Percentiles rank a stretch among this genome's conserved stretches.
phyloP scores from a whole-genome alignment of 2,329 filamentous ascomycete species.

The Sphaerulina musiva region DNA sequence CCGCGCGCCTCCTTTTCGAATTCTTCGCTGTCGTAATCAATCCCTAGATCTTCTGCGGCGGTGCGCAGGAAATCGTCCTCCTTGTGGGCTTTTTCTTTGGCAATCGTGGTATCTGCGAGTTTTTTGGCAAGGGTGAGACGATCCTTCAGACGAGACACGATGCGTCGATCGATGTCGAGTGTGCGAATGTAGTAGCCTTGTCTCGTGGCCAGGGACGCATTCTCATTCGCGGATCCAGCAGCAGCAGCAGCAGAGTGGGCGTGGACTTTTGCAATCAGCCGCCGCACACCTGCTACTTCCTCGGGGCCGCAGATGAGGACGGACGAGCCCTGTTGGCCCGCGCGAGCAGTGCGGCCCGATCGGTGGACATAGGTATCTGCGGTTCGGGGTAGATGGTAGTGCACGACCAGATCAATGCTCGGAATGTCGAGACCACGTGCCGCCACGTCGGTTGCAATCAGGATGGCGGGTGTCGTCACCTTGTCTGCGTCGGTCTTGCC shows the following conservation, averaged over 20 bases:
- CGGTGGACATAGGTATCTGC: conserved; percentile 94
- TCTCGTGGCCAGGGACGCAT: conserved; percentile 44
- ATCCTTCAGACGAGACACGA: conserved; percentile 68
- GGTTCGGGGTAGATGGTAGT: conserved; percentile 88
- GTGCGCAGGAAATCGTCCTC: conserved; percentile 78
- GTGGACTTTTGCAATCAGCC: conserved; percentile 84
- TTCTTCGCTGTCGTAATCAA: conserved; percentile 88
- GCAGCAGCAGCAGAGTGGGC: conserved; percentile 42
- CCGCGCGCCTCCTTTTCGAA: conserved; percentile 59
- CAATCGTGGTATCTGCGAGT: conserved; percentile 72
- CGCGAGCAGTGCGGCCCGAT: conserved; percentile 88
- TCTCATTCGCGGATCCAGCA: conserved; percentile 34
- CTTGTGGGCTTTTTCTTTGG: conserved; percentile 78
- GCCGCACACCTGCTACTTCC: conserved; percentile 75
- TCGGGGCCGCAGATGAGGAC: conserved; percentile 87
- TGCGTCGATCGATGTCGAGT: conserved; percentile 72
- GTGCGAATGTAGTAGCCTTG: conserved; percentile 65
- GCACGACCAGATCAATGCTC: conserved; percentile 78
- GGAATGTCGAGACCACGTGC: conserved; percentile 91
- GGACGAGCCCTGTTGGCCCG: conserved; percentile 67
- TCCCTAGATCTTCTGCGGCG: conserved; percentile 85
- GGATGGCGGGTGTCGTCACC: conserved; percentile 46
- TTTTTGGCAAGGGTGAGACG: conserved; percentile 77
- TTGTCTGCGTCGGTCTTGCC: conserved; percentile 49
- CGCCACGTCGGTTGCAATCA: conserved; percentile 89